Base-by-base conservation (phyloP, 2,329 filamentous ascomycete species). In the Diaporthe sp. region DNA sequence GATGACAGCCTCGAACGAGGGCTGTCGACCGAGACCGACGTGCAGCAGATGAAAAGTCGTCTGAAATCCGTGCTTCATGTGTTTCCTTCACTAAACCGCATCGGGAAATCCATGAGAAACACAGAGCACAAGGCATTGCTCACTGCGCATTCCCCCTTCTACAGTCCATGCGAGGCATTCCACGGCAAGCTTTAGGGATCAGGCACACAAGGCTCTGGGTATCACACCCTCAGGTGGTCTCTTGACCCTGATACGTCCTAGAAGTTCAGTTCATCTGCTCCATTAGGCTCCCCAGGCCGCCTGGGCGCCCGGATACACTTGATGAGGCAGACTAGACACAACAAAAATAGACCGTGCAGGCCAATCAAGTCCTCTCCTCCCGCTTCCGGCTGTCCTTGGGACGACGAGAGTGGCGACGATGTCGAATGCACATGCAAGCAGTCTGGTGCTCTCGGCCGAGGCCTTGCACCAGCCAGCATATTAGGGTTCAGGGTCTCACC, bases 61-160 rank as follows among this genome's bases (percentile, higher is more conserved):
- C 63, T 68, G 47, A 53, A 68, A 68, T 68, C 30, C n/a, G 63
- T 68, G 63, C 63, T 68, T 68, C 63, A 68, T 68, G 63, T 68
- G 63, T 68, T 68, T 68, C 47, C 19, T 53, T 51, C 13, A 51
- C 63, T 68, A 68, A 22, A 3, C 63, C 47, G n/a, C 44, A 53
- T 53, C 19, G 6, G 47, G 63, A 68, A 68, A 68, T n/a, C 32
- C 47, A 68, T 68, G 63, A 53, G 63, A 68, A 68, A 68, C 63
- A 53, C 63, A 39, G 13, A 25, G 32, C 47, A 37, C 30, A 68
- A 53, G 63, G 47, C 63, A 53, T 68, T 68, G 63, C 30, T n/a
- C n/a, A 27, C 0, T 39, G 63, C n/a, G 47, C 47, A 13, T 53
- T 27, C 47, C 47, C 47, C 30, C 32, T 68, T 53, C 47, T 39